A percentile compares a stretch with the other conserved stretches of the same genome.
Evolutionary conservation across 208 protist genomes (phyloP).

Genomic region (Trypanosoma mega): DNA sequence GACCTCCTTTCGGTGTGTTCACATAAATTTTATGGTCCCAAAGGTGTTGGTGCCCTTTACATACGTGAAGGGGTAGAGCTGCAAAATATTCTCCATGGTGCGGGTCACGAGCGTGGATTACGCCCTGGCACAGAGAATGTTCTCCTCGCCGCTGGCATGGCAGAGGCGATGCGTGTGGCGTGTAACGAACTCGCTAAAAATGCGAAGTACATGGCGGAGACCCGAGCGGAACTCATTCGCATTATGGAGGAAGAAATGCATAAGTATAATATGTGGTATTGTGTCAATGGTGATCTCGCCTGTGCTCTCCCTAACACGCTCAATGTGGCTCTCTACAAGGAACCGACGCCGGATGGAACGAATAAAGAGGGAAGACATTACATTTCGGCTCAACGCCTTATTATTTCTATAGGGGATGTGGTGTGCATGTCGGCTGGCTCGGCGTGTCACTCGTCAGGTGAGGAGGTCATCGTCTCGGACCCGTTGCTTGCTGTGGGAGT

Average conservation of each 20-base stretch:
- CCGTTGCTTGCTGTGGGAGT: conserved; percentile 69
- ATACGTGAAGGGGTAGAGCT: conserved; percentile 54
- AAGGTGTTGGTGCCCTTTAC: conserved; percentile 85
- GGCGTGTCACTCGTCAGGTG: conserved; percentile 74
- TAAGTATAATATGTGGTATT: conserved; percentile 55
- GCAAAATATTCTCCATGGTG: conserved; percentile 72
- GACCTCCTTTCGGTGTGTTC: conserved; percentile 96
- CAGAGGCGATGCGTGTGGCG: conserved; percentile 60
- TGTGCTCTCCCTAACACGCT: conserved; percentile 82
- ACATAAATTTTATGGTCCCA: conserved; percentile 98
- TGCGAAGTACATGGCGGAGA: conserved; percentile 44
- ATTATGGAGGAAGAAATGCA: conserved; percentile 55
- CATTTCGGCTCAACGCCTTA: conserved; percentile 71
- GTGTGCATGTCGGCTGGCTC: conserved; percentile 87
- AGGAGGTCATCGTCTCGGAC: conserved; percentile 53
- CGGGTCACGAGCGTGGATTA: conserved; percentile 76
- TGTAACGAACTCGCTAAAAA: conserved; percentile 36
- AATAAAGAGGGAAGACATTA: conserved; percentile 38
- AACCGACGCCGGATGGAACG: conserved; percentile 28
- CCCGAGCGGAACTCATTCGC: conserved; percentile 57
- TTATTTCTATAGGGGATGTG: conserved; percentile 54
- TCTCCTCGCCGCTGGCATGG: conserved; percentile 69
- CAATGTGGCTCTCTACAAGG: conserved; percentile 75
- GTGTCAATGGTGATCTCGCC: conserved; percentile 61
- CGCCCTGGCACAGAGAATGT: conserved; percentile 89